Percentiles rank a stretch among this genome's conserved stretches.
Evolutionary conservation across 164 flowering plant species (phyloP).

Genomic region (Amborella trichopoda): DNA sequence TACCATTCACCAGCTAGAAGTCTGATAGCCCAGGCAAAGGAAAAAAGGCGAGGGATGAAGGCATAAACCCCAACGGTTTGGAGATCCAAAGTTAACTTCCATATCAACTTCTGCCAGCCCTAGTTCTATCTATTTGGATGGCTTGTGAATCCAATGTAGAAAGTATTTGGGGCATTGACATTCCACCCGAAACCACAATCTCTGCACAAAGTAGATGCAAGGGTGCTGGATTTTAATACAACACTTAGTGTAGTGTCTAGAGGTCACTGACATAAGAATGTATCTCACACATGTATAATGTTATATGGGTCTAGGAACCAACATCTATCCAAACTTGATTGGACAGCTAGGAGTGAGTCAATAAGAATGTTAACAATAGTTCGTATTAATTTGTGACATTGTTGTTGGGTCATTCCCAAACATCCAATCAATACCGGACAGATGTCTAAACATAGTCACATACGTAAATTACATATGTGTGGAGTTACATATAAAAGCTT

Average conservation of each 20-base stretch:
- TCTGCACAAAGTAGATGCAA: no score
- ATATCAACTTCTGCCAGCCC: constrained; percentile 29
- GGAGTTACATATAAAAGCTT: neutral
- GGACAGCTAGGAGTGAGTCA: no score
- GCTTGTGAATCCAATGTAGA: constrained; percentile 37
- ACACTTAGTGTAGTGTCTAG: no score
- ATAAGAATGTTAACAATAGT: no score
- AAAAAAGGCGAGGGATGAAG: neutral
- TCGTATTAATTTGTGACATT: no score
- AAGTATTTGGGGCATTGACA: constrained; percentile 75
- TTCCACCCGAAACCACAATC: constrained; percentile 68
- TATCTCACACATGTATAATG: no score
- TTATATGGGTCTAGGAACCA: no score
- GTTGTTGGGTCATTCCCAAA: no score
- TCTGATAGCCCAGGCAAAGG: neutral
- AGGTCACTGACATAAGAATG: no score
- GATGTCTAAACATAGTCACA: neutral
- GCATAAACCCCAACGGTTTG: neutral
- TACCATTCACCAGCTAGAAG: neutral
- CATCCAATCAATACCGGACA: no score
- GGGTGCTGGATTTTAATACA: no score
- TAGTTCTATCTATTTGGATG: constrained; percentile 33
- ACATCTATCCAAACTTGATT: no score
- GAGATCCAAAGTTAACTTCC: neutral
- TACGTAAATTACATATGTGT: neutral